Conservation (phyloP, 257 asterid genomes). For the Scutellaria galericulata region DNA sequence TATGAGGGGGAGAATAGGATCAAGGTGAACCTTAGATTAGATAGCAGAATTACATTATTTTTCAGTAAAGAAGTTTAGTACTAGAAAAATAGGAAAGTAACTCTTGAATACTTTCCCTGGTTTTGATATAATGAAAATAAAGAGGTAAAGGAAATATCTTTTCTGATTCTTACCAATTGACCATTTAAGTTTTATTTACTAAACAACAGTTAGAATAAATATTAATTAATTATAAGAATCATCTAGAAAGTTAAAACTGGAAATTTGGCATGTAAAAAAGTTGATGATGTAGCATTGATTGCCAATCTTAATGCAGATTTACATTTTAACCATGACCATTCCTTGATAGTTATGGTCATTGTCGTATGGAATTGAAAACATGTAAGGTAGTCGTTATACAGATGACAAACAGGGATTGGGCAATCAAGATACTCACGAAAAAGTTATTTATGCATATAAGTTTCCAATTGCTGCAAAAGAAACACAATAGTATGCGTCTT, state of each 20-base stretch:
- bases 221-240: neutral
- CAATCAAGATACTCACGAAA: no score
- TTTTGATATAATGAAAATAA: neutral
- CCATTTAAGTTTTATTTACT: neutral
- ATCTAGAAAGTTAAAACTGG: no score
- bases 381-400: no score
- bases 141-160: neutral
- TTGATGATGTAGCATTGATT: neutral
- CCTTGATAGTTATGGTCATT: neutral
- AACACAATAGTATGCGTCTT: neutral
- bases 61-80: neutral
- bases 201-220: neutral
- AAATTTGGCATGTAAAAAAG: neutral
- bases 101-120: neutral
- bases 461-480: no score
- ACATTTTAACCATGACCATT: neutral
- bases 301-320: neutral
- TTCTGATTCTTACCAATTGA: neutral
- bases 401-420: no score
- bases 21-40: neutral
- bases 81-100: neutral
- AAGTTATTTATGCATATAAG: no score
- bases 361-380: neutral
- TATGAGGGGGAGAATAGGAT: neutral
- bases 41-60: neutral